These are phyloP conservation scores for Podaxis sp. DNA, from an alignment of 768 basidiomycete species.

Conservation along the genomic window DNA sequence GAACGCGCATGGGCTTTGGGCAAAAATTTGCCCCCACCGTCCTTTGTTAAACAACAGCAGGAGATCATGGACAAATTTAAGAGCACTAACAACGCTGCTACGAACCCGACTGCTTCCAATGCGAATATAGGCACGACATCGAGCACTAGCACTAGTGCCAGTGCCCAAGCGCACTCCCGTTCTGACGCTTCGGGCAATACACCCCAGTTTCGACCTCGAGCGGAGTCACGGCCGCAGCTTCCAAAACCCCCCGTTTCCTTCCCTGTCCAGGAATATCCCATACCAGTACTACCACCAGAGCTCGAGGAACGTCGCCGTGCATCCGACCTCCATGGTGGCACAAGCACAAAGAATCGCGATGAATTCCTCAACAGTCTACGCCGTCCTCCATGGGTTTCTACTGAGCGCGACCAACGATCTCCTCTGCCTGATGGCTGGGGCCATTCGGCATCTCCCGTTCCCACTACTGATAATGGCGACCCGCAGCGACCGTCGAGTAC, in stretches of 20 bases:
- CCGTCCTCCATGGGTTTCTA: not conserved
- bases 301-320: conserved; percentile 10
- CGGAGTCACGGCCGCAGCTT: not conserved
- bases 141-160: not conserved
- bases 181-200: not conserved
- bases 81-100: conserved; percentile 18
- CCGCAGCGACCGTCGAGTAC: conserved; percentile 1
- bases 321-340: conserved; percentile 8
- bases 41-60: conserved; percentile 34
- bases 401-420: not conserved
- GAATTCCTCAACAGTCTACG: not conserved
- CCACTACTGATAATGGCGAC: not conserved
- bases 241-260: conserved; percentile 1
- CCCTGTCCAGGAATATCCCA: not conserved
- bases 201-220: not conserved
- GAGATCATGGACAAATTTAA: conserved; percentile 50
- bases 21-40: conserved; percentile 24
- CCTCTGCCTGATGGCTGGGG: conserved; percentile 2
- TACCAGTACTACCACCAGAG: conserved; percentile 8
- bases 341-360: conserved; percentile 6
- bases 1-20: conserved; percentile 49
- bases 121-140: conserved; percentile 10
- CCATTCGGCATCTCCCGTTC: not conserved
- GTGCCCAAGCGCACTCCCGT: not conserved
- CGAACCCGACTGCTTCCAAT: conserved; percentile 12